Evolutionary conservation across 148 eudicot species (phyloP).

Genomic region (Gaultheria prostrata): DNA sequence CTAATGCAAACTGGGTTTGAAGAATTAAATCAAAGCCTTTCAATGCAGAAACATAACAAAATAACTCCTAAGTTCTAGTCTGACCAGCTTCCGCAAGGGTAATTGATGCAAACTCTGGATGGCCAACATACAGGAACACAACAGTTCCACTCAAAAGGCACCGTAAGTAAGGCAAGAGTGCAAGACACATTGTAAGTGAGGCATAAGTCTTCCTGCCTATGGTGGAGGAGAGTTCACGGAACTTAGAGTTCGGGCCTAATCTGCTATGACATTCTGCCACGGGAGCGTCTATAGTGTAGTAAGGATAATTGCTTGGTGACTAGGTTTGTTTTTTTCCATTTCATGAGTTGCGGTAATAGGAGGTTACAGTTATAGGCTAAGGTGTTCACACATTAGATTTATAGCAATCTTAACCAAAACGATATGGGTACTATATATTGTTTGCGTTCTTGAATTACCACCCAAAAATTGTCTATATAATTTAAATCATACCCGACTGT

Average conservation of each 20-base stretch:
- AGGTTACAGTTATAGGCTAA: neutral
- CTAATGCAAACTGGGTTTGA: neutral
- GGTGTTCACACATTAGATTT: neutral
- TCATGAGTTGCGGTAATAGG: neutral
- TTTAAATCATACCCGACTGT: neutral
- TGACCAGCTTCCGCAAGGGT: neutral
- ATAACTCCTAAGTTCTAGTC: neutral
- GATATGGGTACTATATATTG: neutral
- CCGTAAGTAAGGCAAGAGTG: neutral
- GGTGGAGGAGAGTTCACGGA: neutral
- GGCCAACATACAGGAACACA: neutral
- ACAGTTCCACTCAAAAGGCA: slow-evolving; percentile 1
- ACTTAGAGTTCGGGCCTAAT: neutral
- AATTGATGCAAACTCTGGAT: neutral
- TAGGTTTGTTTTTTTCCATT: neutral
- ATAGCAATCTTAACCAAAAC: neutral
- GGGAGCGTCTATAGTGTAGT: neutral
- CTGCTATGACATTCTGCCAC: neutral
- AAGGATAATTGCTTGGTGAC: neutral
- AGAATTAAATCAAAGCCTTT: neutral
- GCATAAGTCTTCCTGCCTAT: no score
- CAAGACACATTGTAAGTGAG: neutral
- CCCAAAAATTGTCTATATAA: neutral
- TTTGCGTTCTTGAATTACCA: neutral
- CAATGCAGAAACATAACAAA: neutral